Evolutionary conservation across 164 flowering plant genomes (phyloP).

Genomic region (Chimonanthus praecox): DNA sequence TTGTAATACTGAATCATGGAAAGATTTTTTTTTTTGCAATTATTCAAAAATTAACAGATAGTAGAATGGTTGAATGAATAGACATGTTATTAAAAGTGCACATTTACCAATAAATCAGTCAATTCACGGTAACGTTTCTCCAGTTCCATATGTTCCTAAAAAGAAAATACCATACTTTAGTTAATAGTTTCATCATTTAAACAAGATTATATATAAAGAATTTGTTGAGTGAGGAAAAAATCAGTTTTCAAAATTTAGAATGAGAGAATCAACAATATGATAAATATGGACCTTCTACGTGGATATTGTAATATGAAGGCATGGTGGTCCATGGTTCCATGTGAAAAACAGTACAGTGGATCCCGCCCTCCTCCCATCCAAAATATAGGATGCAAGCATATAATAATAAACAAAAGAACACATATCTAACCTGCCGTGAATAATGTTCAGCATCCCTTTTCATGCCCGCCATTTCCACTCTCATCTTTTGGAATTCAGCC

Average conservation of each 20-base stretch:
- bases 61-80: constrained; percentile 1
- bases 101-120: constrained; percentile 84
- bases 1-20: constrained; percentile 63
- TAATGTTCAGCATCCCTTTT: constrained; percentile 99
- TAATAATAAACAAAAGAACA: not conserved
- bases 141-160: constrained; percentile 96
- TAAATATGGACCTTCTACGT: not conserved
- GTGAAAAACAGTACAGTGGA: not conserved
- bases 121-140: constrained; percentile 96
- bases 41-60: not conserved
- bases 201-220: not conserved
- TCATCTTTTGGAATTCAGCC: constrained; percentile 94
- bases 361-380: not conserved
- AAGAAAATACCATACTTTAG: not conserved
- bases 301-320: not conserved
- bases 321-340: not conserved
- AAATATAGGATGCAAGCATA: too few relatives aligned
- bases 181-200: not conserved
- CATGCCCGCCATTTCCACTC: constrained; percentile 99
- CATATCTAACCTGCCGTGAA: constrained; percentile 70
- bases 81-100: constrained; percentile 4
- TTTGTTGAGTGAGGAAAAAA: not conserved
- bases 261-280: not conserved
- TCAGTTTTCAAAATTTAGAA: not conserved
- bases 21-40: not conserved